A percentile compares a stretch with the other conserved stretches of the same genome.
Evolutionary conservation across 352 stramenopile genomes (phyloP).

Genomic region (Phytophthora rubi): DNA sequence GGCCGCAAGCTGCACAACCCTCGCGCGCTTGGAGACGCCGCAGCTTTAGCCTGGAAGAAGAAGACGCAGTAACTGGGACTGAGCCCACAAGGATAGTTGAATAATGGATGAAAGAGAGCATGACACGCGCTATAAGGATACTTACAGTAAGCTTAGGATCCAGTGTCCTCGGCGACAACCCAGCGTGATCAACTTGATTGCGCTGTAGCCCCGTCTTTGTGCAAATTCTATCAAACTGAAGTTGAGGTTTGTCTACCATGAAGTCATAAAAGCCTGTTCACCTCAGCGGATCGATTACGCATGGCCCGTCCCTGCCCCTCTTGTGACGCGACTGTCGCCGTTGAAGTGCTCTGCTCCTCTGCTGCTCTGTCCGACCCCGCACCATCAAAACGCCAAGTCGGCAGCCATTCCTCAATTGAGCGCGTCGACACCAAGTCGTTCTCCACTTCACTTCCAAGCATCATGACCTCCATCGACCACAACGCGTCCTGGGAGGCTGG

Average conservation of each 20-base stretch:
- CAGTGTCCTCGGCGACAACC: neutral
- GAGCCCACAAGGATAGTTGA: neutral
- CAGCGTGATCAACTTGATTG: slow-evolving; percentile 18
- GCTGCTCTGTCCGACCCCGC: neutral
- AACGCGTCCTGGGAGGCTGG: slow-evolving; percentile 29
- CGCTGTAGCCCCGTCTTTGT: slow-evolving; percentile 9
- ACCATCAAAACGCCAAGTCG: slow-evolving; percentile 3
- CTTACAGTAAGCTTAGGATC: no score
- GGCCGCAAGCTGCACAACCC: slow-evolving; percentile 56
- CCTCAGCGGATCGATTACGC: slow-evolving; percentile 24
- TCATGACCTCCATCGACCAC: slow-evolving; percentile 25
- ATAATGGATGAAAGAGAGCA: slow-evolving; percentile 4
- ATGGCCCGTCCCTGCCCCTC: slow-evolving; percentile 1
- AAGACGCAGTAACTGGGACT: slow-evolving; percentile 34
- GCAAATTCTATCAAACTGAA: no score
- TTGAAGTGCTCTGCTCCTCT: no score
- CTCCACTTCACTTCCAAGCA: neutral
- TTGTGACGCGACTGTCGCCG: neutral
- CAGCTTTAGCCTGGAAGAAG: slow-evolving; percentile 68
- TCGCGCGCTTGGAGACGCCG: slow-evolving; percentile 57
- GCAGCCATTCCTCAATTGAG: slow-evolving; percentile 25
- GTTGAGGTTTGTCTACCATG: no score
- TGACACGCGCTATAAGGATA: neutral
- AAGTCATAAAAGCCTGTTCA: slow-evolving; percentile 8
- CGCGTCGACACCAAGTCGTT: slow-evolving; percentile 21